A percentile compares a stretch with the other conserved stretches of the same genome.
phyloP scores from a whole-genome alignment of 2,329 filamentous ascomycete species.

The Metarhizium anisopliae region DNA sequence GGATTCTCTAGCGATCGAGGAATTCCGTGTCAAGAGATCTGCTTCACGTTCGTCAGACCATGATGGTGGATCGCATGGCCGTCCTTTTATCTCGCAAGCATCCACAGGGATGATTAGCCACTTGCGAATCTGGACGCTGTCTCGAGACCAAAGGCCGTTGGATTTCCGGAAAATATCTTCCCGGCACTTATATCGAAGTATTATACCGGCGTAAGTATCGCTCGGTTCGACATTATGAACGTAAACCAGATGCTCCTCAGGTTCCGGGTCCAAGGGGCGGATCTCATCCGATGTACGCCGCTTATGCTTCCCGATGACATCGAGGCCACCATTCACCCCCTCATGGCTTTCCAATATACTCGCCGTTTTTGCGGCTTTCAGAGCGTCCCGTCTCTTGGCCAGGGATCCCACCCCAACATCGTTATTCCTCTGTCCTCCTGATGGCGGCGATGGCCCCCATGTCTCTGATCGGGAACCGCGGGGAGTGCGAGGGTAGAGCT shows the following conservation, averaged over 20 bases:
- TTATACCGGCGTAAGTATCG: slow-evolving; percentile 86
- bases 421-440: slow-evolving; percentile 25
- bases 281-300: slow-evolving; percentile 60
- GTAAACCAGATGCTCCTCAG: slow-evolving; percentile 76
- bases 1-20: slow-evolving; percentile 20
- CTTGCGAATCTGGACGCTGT: slow-evolving; percentile 77
- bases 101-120: slow-evolving; percentile 81
- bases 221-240: slow-evolving; percentile 73
- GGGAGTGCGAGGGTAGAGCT: slow-evolving; percentile 1
- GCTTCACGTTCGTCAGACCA: slow-evolving; percentile 29
- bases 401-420: slow-evolving; percentile 47
- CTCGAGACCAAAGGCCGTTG: slow-evolving; percentile 91
- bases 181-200: slow-evolving; percentile 82
- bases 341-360: slow-evolving; percentile 54
- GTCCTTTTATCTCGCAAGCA: slow-evolving; percentile 75
- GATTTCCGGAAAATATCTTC: slow-evolving; percentile 75
- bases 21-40: slow-evolving; percentile 44
- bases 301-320: slow-evolving; percentile 50
- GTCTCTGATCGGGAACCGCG: slow-evolving; percentile 14
- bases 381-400: slow-evolving; percentile 42
- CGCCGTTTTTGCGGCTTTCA: slow-evolving; percentile 47
- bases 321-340: slow-evolving; percentile 48
- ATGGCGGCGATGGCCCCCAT: slow-evolving; percentile 45
- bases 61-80: slow-evolving; percentile 49
- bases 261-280: slow-evolving; percentile 43